Evolutionary conservation across 306 rosid genomes (phyloP).

Genomic region (Argentina anserina): DNA sequence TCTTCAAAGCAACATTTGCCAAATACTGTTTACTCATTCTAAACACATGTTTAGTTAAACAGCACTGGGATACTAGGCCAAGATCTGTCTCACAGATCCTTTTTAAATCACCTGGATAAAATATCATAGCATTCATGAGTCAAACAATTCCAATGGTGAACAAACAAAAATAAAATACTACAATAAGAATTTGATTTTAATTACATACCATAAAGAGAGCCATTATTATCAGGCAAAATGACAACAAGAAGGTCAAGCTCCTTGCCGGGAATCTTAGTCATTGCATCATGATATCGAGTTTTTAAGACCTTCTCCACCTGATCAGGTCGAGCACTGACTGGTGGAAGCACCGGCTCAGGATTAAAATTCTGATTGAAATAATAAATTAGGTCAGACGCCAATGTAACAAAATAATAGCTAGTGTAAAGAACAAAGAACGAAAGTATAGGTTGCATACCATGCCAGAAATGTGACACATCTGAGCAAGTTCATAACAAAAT

Average conservation of each 20-base stretch:
- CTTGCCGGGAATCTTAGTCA: constrained; percentile 44
- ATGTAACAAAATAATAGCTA: not conserved
- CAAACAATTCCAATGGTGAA: not conserved
- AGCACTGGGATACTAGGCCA: constrained; percentile 93
- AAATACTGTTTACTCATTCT: constrained; percentile 88
- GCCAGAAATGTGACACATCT: constrained; percentile 86
- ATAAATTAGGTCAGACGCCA: not conserved
- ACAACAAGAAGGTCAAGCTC: constrained; percentile 90
- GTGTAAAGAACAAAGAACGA: not conserved
- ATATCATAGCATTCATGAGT: not conserved
- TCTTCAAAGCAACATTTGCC: constrained; percentile 88
- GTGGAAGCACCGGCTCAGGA: constrained; percentile 74
- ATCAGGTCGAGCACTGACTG: constrained; percentile 67
- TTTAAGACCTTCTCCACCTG: constrained; percentile 85
- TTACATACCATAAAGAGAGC: constrained; percentile 81
- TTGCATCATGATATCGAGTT: constrained; percentile 73
- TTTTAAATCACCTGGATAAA: constrained; percentile 74
- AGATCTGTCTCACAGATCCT: constrained; percentile 95
- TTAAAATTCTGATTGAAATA: constrained; percentile 48
- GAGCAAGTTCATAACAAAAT: constrained; percentile 82
- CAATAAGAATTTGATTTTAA: not conserved
- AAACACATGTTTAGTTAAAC: constrained; percentile 78
- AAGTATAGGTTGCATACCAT: constrained; percentile 53
- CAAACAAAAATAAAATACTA: not conserved
- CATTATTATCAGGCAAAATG: constrained; percentile 89